Evolutionary conservation across 139 green algal genomes (phyloP).

Genomic region (Gonium pectorale): DNA sequence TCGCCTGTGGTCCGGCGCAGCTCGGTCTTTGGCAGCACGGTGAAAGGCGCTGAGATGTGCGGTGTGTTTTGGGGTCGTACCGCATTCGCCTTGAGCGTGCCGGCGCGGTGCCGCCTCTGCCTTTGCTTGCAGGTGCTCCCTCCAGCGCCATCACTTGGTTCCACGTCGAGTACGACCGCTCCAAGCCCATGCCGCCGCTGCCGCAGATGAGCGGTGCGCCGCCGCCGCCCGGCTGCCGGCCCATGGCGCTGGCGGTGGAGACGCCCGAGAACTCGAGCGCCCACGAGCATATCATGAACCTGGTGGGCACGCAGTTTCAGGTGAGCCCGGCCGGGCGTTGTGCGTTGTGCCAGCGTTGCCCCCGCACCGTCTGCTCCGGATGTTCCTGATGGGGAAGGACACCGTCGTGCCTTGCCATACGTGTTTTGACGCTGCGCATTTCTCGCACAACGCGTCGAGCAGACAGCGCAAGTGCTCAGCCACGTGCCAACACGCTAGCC

Average conservation of each 20-base stretch:
- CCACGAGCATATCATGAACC: conserved; percentile 29
- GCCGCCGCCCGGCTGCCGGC: not conserved
- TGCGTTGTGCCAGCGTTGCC: not conserved
- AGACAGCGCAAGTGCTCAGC: too few relatives aligned
- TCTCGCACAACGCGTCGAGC: not conserved
- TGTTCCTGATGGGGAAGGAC: not conserved
- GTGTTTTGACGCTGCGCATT: not conserved
- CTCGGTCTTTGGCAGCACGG: too few relatives aligned
- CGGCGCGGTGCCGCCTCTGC: too few relatives aligned
- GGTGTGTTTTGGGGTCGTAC: too few relatives aligned
- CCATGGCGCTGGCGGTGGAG: conserved; percentile 23
- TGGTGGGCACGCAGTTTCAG: conserved; percentile 31
- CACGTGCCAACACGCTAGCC: too few relatives aligned
- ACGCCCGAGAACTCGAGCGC: not conserved
- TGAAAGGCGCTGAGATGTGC: too few relatives aligned
- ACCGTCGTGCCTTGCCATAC: too few relatives aligned
- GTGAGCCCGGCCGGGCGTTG: not conserved
- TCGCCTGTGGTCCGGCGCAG: too few relatives aligned
- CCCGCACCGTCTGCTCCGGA: not conserved
- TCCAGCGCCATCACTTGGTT: conserved; percentile 76
- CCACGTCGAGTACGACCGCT: conserved; percentile 63
- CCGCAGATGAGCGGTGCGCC: not conserved
- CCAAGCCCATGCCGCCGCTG: not conserved
- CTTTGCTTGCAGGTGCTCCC: not conserved
- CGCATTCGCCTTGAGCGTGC: too few relatives aligned